phyloP scores from a whole-genome alignment of 768 basidiomycete species.

The Suillus brevipes region DNA sequence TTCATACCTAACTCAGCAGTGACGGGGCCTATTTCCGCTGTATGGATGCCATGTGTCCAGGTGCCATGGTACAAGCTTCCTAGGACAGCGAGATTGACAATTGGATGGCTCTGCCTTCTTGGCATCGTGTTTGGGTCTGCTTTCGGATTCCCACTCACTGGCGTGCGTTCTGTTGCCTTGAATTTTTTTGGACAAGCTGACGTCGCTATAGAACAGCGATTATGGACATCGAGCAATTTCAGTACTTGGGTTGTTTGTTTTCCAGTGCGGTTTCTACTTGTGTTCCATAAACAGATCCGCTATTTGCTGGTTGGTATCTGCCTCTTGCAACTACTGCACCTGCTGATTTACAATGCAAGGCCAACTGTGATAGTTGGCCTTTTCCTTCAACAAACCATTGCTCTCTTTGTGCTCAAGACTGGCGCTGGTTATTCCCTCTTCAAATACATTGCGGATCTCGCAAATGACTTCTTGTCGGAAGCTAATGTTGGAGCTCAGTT shows the following conservation, averaged over 20 bases:
- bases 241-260: constrained; percentile 75
- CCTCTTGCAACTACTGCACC: constrained; percentile 44
- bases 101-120: constrained; percentile 79
- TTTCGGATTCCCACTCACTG: constrained; percentile 70
- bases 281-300: constrained; percentile 61
- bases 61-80: constrained; percentile 68
- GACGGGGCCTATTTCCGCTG: constrained; percentile 65
- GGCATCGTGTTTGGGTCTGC: constrained; percentile 84
- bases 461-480: constrained; percentile 75
- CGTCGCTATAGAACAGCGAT: constrained; percentile 46
- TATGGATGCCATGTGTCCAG: constrained; percentile 68
- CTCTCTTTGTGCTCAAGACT: constrained; percentile 87
- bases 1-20: constrained; percentile 75
- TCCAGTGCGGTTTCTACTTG: constrained; percentile 74
- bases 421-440: constrained; percentile 82
- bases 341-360: constrained; percentile 71
- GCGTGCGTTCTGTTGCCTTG: constrained; percentile 37
- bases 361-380: constrained; percentile 87
- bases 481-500: constrained; percentile 71
- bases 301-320: constrained; percentile 64
- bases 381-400: constrained; percentile 81
- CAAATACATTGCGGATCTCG: constrained; percentile 77
- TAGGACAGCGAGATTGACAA: constrained; percentile 50
- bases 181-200: constrained; percentile 17
- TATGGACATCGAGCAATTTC: constrained; percentile 83